Conservation (phyloP, 495 filamentous ascomycete genomes). For the Entonaema liquescens region DNA sequence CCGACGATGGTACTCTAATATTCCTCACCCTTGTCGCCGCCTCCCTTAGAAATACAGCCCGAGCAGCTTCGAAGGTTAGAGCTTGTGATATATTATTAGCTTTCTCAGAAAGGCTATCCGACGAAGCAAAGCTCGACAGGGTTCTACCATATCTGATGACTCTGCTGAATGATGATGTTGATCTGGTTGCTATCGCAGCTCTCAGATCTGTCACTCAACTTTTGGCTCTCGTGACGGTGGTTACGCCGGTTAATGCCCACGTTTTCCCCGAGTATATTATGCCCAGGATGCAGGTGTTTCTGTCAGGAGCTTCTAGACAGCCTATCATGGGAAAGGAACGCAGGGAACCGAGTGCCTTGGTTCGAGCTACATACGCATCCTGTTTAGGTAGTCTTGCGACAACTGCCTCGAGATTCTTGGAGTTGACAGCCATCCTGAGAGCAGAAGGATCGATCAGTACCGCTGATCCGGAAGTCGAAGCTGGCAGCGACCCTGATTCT, state of each 20-base stretch:
- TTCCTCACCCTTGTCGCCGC: conserved; percentile 89
- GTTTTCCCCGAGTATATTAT: conserved; percentile 96
- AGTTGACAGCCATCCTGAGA: conserved; percentile 87
- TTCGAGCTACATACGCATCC: conserved; percentile 90
- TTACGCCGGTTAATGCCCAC: conserved; percentile 94
- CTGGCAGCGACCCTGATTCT: conserved; percentile 63
- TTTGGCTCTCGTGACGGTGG: conserved; percentile 82
- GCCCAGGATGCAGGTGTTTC: conserved; percentile 77
- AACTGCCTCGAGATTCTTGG: conserved; percentile 84
- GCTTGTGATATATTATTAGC: conserved; percentile 94
- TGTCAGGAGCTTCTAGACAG: conserved; percentile 58
- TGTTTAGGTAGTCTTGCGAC: conserved; percentile 91
- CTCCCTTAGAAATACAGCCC: conserved; percentile 86
- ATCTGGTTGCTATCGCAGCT: conserved; percentile 84
- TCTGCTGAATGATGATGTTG: conserved; percentile 79
- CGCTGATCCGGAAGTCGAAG: conserved; percentile 82
- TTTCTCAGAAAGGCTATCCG: conserved; percentile 88
- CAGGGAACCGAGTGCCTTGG: conserved; percentile 69
- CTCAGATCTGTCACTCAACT: conserved; percentile 87
- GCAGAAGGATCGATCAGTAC: conserved; percentile 83
- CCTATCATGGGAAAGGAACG: conserved; percentile 53
- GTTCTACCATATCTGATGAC: conserved; percentile 89
- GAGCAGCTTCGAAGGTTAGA: conserved; percentile 83
- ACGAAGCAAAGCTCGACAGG: conserved; percentile 96
- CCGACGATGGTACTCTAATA: conserved; percentile 91